Evolutionary conservation across 2,329 filamentous ascomycete species (phyloP).

Genomic region (Calonectria honghensis): DNA sequence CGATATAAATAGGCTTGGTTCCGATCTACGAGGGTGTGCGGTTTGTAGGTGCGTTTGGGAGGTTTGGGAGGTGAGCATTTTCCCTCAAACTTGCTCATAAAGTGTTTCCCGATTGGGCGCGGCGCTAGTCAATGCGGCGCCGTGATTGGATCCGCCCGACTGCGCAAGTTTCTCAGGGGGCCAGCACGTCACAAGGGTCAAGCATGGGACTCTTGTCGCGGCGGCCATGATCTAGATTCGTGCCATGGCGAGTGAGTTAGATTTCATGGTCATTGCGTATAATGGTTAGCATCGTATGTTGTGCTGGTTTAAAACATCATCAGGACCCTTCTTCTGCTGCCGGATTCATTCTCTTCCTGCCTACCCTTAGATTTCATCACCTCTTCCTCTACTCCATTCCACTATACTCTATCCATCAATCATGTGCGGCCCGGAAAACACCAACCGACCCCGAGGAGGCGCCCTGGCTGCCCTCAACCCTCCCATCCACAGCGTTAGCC

Average conservation of each 20-base stretch:
- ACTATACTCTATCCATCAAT: neutral
- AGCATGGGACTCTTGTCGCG: slow-evolving; percentile 15
- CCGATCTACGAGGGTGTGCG: slow-evolving; percentile 1
- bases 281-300: slow-evolving; percentile 6
- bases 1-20: neutral
- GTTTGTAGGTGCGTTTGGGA: neutral
- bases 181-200: slow-evolving; percentile 9
- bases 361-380: neutral
- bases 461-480: slow-evolving; percentile 67
- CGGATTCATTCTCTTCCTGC: neutral
- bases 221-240: slow-evolving; percentile 6
- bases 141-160: slow-evolving; percentile 56
- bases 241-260: slow-evolving; percentile 12
- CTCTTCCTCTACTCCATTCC: neutral
- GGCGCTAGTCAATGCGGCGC: slow-evolving; percentile 39
- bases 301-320: slow-evolving; percentile 8
- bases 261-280: slow-evolving; percentile 14
- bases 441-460: slow-evolving; percentile 65
- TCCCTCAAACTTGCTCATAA: slow-evolving; percentile 55
- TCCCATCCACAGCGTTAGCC: slow-evolving; percentile 44
- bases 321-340: neutral
- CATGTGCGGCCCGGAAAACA: slow-evolving; percentile 68
- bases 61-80: slow-evolving; percentile 25
- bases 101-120: slow-evolving; percentile 54
- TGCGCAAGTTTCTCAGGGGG: slow-evolving; percentile 49